Evolutionary conservation across 1,284 basidiomycete genomes (phyloP).

Genomic region (Cryptococcus maquisensis): DNA sequence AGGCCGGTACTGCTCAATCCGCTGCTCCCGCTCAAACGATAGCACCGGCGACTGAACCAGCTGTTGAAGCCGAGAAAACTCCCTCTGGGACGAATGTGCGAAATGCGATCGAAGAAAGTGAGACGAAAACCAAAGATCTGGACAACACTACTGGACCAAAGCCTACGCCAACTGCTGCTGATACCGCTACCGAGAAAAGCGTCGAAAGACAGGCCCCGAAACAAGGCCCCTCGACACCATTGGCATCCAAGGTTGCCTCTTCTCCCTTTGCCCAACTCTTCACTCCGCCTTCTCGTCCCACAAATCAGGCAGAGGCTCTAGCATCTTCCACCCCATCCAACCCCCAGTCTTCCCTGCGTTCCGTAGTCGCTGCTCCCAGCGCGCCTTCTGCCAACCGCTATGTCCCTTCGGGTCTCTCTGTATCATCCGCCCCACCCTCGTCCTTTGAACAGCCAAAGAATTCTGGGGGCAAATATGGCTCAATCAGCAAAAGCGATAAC

Average conservation of each 20-base stretch:
- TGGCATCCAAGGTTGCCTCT: neutral
- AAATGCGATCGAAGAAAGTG: too few species aligned
- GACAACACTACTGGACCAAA: too few species aligned
- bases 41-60: too few species aligned
- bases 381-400: slow-evolving; percentile 16
- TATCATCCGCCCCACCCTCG: slow-evolving; percentile 6
- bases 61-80: too few species aligned
- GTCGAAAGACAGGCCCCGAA: neutral
- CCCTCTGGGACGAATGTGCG: too few species aligned
- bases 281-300: slow-evolving; percentile 12
- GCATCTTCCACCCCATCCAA: neutral
- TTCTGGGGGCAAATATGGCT: slow-evolving; percentile 36
- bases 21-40: neutral
- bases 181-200: neutral
- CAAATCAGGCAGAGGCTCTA: neutral
- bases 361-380: slow-evolving; percentile 22
- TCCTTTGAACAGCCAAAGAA: neutral
- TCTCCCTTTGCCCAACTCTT: slow-evolving; percentile 31
- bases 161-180: neutral
- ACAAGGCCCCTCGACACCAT: neutral
- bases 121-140: too few species aligned
- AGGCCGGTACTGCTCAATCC: slow-evolving; percentile 8
- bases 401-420: slow-evolving; percentile 26
- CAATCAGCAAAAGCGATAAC: slow-evolving; percentile 37
- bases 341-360: slow-evolving; percentile 11